Evolutionary conservation across 1,139 yeast genomes (phyloP), one percentile per base, ranked within the genome.

Genomic region (Magnusiomyces sp.): DNA sequence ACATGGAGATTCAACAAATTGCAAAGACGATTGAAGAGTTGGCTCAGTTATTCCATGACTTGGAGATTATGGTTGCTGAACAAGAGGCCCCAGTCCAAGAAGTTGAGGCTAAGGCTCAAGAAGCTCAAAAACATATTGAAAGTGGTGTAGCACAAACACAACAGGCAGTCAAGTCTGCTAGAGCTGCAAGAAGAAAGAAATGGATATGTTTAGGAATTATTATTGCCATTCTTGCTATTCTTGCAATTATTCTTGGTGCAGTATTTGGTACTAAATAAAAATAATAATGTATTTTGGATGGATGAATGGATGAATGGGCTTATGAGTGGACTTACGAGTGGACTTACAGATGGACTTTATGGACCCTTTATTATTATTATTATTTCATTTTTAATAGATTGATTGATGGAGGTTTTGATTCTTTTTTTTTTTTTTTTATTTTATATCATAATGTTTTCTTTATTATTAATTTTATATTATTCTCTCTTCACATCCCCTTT

Each of bases 1-100:
- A 94, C 73, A 83, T 87, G 64, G 98, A 92, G 71, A 80, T 94
- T 66, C 83, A 88, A 72, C 87, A 89, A 72, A 84, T 94, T 69
- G 97, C 90, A 71, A 83, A 86, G 71, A 85, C 97, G 53, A 88
- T 94, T 87, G 89, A 94, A 43, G 98, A 92, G 71, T 79, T 92
- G 67, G 88, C 95, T 44, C 95, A 87, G 71, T 78, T 92, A 64
- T 89, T 94, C 74, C 86, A 83, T 62, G 98, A 92, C 66, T 88
- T 92, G 95, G 97, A 92, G 71, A 89, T 88, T 64, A 75, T 92
- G 70, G 97, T 92, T 49, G 89, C 92, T 61, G 96, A 90, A 70
- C 98, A 92, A 73, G 97, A 89, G 67, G 90, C 81, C 60, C 83
- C 85, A 54, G 83, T 92, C 58, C 86, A 83, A 62, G 85, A 81